Evolutionary conservation across 2,329 filamentous ascomycete species (phyloP).

Genomic region (Fusarium tricinctum): DNA sequence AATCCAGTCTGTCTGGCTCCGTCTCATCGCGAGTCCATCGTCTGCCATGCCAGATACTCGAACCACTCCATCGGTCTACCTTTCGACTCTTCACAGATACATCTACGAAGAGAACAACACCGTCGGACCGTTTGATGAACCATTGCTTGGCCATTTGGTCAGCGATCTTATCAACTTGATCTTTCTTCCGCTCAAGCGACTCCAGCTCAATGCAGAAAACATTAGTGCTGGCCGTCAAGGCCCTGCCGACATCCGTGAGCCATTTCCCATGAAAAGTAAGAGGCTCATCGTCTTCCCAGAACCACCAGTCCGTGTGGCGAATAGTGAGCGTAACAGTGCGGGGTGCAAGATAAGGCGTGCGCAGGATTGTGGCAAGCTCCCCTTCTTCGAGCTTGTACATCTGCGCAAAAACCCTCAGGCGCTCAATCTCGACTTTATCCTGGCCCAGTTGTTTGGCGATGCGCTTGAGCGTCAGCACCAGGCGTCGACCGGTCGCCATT

Average conservation of each 20-base stretch:
- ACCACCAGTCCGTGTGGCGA: slow-evolving; percentile 60
- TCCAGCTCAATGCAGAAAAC: slow-evolving; percentile 63
- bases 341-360: slow-evolving; percentile 51
- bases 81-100: slow-evolving; percentile 42
- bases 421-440: slow-evolving; percentile 47
- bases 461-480: slow-evolving; percentile 19
- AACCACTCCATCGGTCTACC: slow-evolving; percentile 60
- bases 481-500: neutral
- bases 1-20: slow-evolving; percentile 56
- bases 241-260: slow-evolving; percentile 48
- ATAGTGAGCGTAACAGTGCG: slow-evolving; percentile 60
- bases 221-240: slow-evolving; percentile 53
- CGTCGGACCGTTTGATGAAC: slow-evolving; percentile 52
- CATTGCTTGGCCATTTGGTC: slow-evolving; percentile 40
- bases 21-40: slow-evolving; percentile 62
- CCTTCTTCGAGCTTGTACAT: slow-evolving; percentile 57
- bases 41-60: slow-evolving; percentile 56
- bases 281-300: slow-evolving; percentile 37
- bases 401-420: slow-evolving; percentile 60
- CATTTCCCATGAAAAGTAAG: slow-evolving; percentile 56
- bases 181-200: slow-evolving; percentile 60
- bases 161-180: slow-evolving; percentile 62
- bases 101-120: slow-evolving; percentile 51
- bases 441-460: slow-evolving; percentile 44
- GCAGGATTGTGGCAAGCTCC: slow-evolving; percentile 47